phyloP scores from a whole-genome alignment of 2,329 filamentous ascomycete species.

The Metarhizium rileyi region DNA sequence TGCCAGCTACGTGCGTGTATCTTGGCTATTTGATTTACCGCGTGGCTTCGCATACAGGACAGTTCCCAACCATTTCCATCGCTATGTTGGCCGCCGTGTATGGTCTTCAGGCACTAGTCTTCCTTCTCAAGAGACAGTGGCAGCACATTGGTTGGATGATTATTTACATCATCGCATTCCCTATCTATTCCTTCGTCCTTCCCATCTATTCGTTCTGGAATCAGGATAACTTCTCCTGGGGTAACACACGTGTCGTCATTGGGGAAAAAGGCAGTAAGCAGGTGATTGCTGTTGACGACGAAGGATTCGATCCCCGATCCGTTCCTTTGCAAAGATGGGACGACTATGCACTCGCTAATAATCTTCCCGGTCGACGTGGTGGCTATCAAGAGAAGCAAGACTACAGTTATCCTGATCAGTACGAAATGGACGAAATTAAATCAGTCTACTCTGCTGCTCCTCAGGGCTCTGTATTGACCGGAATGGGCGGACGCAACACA shows the following conservation, averaged over 20 bases:
- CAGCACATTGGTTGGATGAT: slow-evolving; percentile 99
- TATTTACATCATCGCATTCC: slow-evolving; percentile 93
- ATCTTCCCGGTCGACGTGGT: slow-evolving; percentile 83
- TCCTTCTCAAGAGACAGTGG: slow-evolving; percentile 95
- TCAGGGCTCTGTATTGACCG: slow-evolving; percentile 79
- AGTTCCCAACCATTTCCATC: slow-evolving; percentile 79
- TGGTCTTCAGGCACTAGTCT: slow-evolving; percentile 90
- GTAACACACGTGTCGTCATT: slow-evolving; percentile 94
- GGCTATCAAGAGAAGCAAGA: slow-evolving; percentile 54
- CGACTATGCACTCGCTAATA: slow-evolving; percentile 81
- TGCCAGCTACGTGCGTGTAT: slow-evolving; percentile 82
- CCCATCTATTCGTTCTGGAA: slow-evolving; percentile 99
- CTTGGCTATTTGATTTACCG: slow-evolving; percentile 79
- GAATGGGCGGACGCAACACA: slow-evolving; percentile 61
- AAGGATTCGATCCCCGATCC: slow-evolving; percentile 80
- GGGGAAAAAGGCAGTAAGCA: slow-evolving; percentile 88
- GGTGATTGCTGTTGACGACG: slow-evolving; percentile 75
- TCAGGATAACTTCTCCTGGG: slow-evolving; percentile 98
- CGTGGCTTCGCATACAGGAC: slow-evolving; percentile 57
- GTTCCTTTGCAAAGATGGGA: slow-evolving; percentile 97
- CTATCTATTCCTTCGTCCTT: slow-evolving; percentile 83
- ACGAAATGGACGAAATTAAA: slow-evolving; percentile 97
- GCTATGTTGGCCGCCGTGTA: slow-evolving; percentile 86
- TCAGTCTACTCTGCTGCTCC: slow-evolving; percentile 90
- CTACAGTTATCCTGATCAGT: slow-evolving; percentile 62